Base-by-base conservation (phyloP, 371 early-diverging fungal species). In the Entomophthora muscae region DNA sequence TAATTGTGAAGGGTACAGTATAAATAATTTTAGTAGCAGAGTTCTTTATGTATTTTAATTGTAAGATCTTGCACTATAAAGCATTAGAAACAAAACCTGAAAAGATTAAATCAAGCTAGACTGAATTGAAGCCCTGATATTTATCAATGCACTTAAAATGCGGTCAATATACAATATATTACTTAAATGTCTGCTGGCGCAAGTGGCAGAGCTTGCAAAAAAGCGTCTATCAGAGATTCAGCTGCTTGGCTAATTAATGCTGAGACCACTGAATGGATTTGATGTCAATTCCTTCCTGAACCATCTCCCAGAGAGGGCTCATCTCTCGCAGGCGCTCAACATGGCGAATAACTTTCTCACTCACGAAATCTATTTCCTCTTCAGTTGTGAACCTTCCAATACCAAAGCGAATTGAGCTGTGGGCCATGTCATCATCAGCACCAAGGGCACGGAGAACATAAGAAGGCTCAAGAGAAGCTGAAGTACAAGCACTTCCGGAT, bases 241-340 rank as follows among this genome's bases (percentile, higher is more conserved):
- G 79, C 99, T 99, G 78, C 99, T 99, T 78, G 99, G 99, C 83
- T 84, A 52, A 54, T 73, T 80, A 93, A 70, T 93, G 92, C 67
- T 91, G 90, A 59, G 86, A 71, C 94, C 94, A 93, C 76, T 93
- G 80, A 68, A 95, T 95, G 31, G 81, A 74, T 75, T 91, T 92
- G 68, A 95, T 70, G 69, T 94, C 95, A 63, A 94, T 88, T 17
- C 94, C 94, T 65, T 94, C 93, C 71, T 90, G 92, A 57, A 84
- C 84, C 97, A 98, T 99, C 76, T 99, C 99, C 93, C 97, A 98
- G 33, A 99, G 81, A 12, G 99, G 99, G 52, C 90, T 90, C 91
- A 99, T 91, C 65, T 98, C 99, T 66, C 99, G 77, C 68, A 99
- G 73, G 67, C 82, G 83, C 57, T 84, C 84, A 13, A 99, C 99